Evolutionary conservation across 2,329 filamentous ascomycete species (phyloP).

Genomic region (Phyllosticta capitalensis): DNA sequence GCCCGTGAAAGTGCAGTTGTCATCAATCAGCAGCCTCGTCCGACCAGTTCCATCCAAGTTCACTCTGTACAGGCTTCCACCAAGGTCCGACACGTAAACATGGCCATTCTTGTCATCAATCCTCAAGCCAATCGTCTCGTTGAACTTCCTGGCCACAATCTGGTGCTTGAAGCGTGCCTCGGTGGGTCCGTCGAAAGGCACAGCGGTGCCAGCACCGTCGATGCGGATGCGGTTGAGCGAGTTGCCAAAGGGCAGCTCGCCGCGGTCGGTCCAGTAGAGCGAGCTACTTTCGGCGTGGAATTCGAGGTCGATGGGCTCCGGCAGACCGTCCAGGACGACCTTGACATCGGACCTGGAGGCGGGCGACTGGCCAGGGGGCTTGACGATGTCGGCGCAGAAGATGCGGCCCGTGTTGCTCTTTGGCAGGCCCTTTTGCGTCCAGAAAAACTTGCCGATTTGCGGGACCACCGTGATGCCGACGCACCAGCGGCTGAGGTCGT

Average conservation of each 20-base stretch:
- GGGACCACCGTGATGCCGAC: slow-evolving; percentile 46
- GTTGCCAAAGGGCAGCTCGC: slow-evolving; percentile 48
- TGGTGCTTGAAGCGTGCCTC: neutral
- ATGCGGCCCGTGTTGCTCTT: slow-evolving; percentile 45
- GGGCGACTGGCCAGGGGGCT: slow-evolving; percentile 25
- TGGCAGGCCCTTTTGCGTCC: slow-evolving; percentile 50
- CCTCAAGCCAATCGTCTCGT: slow-evolving; percentile 19
- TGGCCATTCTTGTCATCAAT: slow-evolving; percentile 12
- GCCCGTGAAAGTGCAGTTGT: slow-evolving; percentile 2
- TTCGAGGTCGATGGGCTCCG: slow-evolving; percentile 46
- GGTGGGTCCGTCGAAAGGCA: neutral
- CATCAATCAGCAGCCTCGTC: slow-evolving; percentile 1
- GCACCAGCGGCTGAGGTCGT: slow-evolving; percentile 38
- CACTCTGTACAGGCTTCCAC: slow-evolving; percentile 12
- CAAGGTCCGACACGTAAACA: slow-evolving; percentile 16
- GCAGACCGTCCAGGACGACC: slow-evolving; percentile 35
- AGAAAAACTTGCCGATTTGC: slow-evolving; percentile 41
- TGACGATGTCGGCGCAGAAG: slow-evolving; percentile 40
- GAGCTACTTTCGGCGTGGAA: slow-evolving; percentile 38
- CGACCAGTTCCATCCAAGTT: slow-evolving; percentile 2
- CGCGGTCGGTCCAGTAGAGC: slow-evolving; percentile 54
- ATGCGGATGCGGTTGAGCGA: slow-evolving; percentile 36
- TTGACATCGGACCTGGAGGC: slow-evolving; percentile 34
- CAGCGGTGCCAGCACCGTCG: neutral
- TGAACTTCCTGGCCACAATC: slow-evolving; percentile 16